These are phyloP conservation scores for Stereocaulon alpinum DNA, from an alignment of 495 filamentous ascomycete species.

Conservation along the genomic window DNA sequence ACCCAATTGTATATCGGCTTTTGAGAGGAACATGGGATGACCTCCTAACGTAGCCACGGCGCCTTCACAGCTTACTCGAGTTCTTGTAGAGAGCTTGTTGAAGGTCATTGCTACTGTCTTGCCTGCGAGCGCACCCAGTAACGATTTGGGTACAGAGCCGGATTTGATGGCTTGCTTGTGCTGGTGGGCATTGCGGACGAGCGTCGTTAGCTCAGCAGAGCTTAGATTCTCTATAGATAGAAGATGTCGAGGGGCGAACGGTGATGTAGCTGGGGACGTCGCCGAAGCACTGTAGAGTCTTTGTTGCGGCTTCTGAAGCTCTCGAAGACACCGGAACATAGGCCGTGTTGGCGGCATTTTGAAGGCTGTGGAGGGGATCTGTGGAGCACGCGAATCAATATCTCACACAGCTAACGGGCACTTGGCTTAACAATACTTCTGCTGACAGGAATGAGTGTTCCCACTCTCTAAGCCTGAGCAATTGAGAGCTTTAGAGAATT, in stretches of 20 bases:
- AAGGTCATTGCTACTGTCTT: conserved; percentile 93
- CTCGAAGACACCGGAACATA: background rate
- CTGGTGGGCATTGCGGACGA: conserved; percentile 68
- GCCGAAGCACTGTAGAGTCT: conserved; percentile 9
- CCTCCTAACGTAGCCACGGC: conserved; percentile 76
- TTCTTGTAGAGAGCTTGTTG: conserved; percentile 86
- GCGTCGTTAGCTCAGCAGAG: conserved; percentile 61
- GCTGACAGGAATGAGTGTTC: background rate
- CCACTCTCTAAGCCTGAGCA: background rate
- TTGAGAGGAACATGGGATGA: conserved; percentile 91
- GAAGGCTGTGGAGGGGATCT: background rate
- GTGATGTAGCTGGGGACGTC: conserved; percentile 27
- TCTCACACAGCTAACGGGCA: background rate
- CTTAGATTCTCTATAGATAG: conserved; percentile 83
- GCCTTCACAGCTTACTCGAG: conserved; percentile 82
- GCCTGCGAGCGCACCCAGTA: conserved; percentile 50
- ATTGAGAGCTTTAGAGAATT: background rate
- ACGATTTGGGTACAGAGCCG: conserved; percentile 46
- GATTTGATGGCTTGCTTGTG: conserved; percentile 73
- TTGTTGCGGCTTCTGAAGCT: conserved; percentile 1
- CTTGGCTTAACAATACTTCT: background rate
- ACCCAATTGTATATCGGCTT: conserved; percentile 89
- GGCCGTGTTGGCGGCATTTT: conserved; percentile 3
- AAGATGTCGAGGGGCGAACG: conserved; percentile 63
- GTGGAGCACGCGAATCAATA: background rate